A percentile compares a stretch with the other conserved stretches of the same genome.
These are phyloP conservation scores for Phlyctochytrium planicorne DNA, from an alignment of 192 early-diverging fungal genomes.

Conservation along the genomic window DNA sequence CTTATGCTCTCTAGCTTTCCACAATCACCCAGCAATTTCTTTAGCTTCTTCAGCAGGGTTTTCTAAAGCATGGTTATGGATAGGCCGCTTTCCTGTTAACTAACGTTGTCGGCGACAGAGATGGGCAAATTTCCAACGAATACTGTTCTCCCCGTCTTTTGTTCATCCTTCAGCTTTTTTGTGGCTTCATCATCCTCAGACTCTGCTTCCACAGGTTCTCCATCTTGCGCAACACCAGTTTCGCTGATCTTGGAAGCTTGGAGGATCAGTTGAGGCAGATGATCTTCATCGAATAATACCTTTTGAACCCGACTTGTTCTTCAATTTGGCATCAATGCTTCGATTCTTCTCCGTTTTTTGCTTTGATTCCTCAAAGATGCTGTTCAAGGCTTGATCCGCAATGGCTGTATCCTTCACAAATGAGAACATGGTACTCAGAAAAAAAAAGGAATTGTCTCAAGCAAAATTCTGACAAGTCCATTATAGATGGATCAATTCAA, in stretches of 20 bases:
- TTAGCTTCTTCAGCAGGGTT: conserved; percentile 64
- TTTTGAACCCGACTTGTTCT: too few species aligned
- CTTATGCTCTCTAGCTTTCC: conserved; percentile 83
- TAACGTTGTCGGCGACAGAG: conserved; percentile 53
- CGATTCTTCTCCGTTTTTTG: conserved; percentile 7
- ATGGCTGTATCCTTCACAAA: neutral
- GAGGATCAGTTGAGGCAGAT: too few species aligned
- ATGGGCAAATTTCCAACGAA: conserved; percentile 94
- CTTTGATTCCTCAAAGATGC: neutral
- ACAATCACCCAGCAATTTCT: conserved; percentile 60
- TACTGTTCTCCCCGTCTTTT: conserved; percentile 73
- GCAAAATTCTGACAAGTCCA: too few species aligned
- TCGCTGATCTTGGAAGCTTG: too few species aligned
- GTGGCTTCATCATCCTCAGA: too few species aligned
- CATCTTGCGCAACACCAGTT: too few species aligned
- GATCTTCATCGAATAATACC: too few species aligned
- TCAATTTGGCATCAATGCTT: conserved; percentile 7
- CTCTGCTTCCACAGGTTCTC: too few species aligned
- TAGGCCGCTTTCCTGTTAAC: conserved; percentile 47
- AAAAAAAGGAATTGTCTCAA: too few species aligned
- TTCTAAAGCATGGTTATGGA: conserved; percentile 22
- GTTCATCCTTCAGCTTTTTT: too few species aligned
- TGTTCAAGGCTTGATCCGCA: neutral
- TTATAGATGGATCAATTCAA: too few species aligned
- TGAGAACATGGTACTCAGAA: neutral